Base-by-base conservation (phyloP, 2,329 filamentous ascomycete genomes). In the Rutstroemia sp. region DNA sequence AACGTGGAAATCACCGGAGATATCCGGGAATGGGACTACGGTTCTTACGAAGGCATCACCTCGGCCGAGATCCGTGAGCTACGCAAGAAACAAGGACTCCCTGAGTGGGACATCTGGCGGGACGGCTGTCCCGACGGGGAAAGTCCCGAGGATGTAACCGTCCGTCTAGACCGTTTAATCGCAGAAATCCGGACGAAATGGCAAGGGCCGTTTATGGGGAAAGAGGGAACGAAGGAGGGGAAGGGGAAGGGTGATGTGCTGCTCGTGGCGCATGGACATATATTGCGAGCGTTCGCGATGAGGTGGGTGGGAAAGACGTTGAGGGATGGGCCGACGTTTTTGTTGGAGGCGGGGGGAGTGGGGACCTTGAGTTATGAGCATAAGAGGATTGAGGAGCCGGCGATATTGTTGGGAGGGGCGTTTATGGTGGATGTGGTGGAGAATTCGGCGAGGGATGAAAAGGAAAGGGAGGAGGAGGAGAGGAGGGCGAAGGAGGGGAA, bases 241-340 rank as follows among this genome's bases (percentile, higher is more conserved):
- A 74, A 56, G 3, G 46, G 44, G 16, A 57, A 57, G 1, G 64
- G 65, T 9, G 88, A 92, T 70, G 82, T 92, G 17, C 71, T 92
- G 23, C 77, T 96, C 49, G 89, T 96, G 5, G 92, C 89, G 21
- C 92, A 96, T 69, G 92, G 92, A 0, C 92, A 96, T 73, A 92
- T 96, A 56, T 74, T 96, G 53, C 79, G 92, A 16, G 89, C 89
- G 0, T 90, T 96, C 70, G 91, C 92, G 6, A 89, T 92, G 76
- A 79, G 91, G 34, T 96, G 92, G 92, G 80, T 85, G 0, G 82
- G 83, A 0, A 87, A 87, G 73, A 77, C 81, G 12, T 75, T 96
- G 57, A 80, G 82, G 54, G 85, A 90, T 61, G 67, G 87, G 7
- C 87, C 89, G 41, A 81, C 84, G 5, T 83, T 96, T 69, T 76